Evolutionary conservation across 2,329 filamentous ascomycete species (phyloP).

Genomic region (Aspergillus eucalypticola): DNA sequence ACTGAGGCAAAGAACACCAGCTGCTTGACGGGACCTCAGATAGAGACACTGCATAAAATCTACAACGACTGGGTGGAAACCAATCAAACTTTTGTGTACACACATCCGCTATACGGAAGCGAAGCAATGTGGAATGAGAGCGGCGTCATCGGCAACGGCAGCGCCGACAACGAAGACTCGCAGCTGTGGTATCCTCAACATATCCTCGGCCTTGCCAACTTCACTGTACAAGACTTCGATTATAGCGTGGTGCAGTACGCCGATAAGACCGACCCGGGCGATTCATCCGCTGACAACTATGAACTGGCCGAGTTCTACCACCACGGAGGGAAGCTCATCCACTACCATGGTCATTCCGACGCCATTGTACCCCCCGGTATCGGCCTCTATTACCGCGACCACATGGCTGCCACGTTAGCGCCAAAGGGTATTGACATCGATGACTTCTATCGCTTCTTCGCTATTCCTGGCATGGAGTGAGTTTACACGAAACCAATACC

Average conservation of each 20-base stretch:
- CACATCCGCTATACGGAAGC: not conserved
- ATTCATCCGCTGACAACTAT: not conserved
- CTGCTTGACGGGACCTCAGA: not conserved
- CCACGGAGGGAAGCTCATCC: not conserved
- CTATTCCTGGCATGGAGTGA: not conserved
- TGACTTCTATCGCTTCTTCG: slow-evolving; percentile 3
- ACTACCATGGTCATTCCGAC: not conserved
- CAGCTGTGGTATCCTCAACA: not conserved
- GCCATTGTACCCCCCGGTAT: not conserved
- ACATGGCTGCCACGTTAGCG: not conserved
- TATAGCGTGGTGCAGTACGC: not conserved
- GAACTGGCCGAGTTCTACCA: not conserved
- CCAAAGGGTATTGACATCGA: not conserved
- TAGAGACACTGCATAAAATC: not conserved
- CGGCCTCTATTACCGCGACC: not conserved
- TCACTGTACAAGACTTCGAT: not conserved
- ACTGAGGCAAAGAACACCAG: not conserved
- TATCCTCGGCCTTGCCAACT: not conserved
- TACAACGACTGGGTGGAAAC: not conserved
- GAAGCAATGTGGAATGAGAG: not conserved
- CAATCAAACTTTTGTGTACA: not conserved
- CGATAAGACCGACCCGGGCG: not conserved
- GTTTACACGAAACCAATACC: not conserved
- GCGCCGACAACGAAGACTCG: not conserved
- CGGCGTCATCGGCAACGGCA: not conserved